Evolutionary conservation across 2,329 filamentous ascomycete genomes (phyloP).

Genomic region (Daldinia eschscholtzii): DNA sequence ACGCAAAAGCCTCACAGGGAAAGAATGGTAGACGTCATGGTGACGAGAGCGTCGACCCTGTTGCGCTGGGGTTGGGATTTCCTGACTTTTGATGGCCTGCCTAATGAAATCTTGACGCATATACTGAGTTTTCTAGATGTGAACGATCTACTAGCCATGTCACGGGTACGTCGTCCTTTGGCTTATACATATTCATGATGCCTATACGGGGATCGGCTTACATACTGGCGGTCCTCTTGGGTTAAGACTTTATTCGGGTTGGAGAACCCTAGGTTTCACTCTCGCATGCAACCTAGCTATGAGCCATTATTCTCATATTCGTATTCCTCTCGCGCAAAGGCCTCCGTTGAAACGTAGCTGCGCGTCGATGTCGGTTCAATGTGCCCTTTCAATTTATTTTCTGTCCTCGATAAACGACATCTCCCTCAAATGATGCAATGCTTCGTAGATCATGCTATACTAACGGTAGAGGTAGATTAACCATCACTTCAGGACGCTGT

Average conservation of each 20-base stretch:
- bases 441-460: slow-evolving; percentile 30
- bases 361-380: slow-evolving; percentile 33
- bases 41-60: slow-evolving; percentile 37
- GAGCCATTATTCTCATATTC: slow-evolving; percentile 34
- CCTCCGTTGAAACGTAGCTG: slow-evolving; percentile 24
- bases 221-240: slow-evolving; percentile 1
- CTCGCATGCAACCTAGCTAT: slow-evolving; percentile 30
- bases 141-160: slow-evolving; percentile 66
- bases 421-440: slow-evolving; percentile 18
- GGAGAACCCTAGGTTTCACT: slow-evolving; percentile 26
- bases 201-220: slow-evolving; percentile 20
- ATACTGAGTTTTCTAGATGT: slow-evolving; percentile 70
- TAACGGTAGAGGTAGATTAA: slow-evolving; percentile 62
- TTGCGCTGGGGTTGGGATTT: slow-evolving; percentile 46
- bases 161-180: slow-evolving; percentile 62
- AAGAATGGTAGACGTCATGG: slow-evolving; percentile 37
- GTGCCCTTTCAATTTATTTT: slow-evolving; percentile 13
- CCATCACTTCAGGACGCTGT: slow-evolving; percentile 72
- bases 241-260: slow-evolving; percentile 28
- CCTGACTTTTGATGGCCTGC: slow-evolving; percentile 58
- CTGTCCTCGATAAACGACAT: slow-evolving; percentile 20
- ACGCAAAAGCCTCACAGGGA: slow-evolving; percentile 34
- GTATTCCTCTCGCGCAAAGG: slow-evolving; percentile 22
- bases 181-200: slow-evolving; percentile 25
- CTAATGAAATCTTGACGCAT: slow-evolving; percentile 69